These are phyloP conservation scores for Wallacemonas sp. DNA, from an alignment of 208 protist species.

Conservation along the genomic window DNA sequence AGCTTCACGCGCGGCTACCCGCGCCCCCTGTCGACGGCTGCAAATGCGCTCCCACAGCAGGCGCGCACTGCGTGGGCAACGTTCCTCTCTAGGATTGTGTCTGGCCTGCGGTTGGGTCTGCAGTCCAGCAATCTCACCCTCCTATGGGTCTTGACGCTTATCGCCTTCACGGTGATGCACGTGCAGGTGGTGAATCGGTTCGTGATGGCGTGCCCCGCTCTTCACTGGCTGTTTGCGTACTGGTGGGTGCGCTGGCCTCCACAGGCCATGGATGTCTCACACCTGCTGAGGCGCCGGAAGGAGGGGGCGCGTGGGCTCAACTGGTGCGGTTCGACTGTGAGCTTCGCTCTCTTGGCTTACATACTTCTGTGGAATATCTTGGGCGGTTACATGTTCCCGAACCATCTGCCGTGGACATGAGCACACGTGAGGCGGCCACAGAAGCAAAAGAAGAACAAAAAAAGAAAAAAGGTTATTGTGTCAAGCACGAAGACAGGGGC, in stretches of 20 bases:
- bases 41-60: not conserved
- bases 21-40: not conserved
- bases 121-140: constrained; percentile 57
- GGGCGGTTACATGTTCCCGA: constrained; percentile 65
- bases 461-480: not conserved
- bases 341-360: constrained; percentile 42
- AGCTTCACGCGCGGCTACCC: not conserved
- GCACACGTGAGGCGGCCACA: not conserved
- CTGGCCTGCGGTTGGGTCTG: constrained; percentile 12
- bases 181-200: constrained; percentile 82
- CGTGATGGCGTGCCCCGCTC: constrained; percentile 56
- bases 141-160: constrained; percentile 32
- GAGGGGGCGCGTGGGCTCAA: not conserved
- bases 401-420: constrained; percentile 82
- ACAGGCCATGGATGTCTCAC: constrained; percentile 14
- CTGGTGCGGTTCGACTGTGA: constrained; percentile 7
- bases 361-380: constrained; percentile 48
- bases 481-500: not conserved
- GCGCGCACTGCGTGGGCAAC: not conserved
- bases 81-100: not conserved
- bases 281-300: not conserved
- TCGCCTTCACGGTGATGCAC: constrained; percentile 66
- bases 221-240: constrained; percentile 52
- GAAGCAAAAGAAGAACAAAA: not conserved
- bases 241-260: constrained; percentile 43